Conservation (phyloP, 225 moss, liverwort and hornwort genomes). For the Polytrichum formosum region DNA sequence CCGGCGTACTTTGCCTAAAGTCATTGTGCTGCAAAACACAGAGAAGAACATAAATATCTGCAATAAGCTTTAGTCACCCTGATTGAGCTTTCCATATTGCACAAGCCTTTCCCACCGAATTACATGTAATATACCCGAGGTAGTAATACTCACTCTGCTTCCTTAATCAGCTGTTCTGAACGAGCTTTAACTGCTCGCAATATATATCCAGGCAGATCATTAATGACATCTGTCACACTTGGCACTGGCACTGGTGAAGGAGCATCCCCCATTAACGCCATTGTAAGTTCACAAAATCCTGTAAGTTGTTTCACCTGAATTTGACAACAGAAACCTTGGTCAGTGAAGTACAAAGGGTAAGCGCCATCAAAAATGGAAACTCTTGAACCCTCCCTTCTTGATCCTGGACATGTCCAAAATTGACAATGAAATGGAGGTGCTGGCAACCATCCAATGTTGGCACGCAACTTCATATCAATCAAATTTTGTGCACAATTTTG, state of each 20-base stretch:
- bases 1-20: conserved; percentile 32
- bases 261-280: neutral
- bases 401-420: too few relatives aligned
- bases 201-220: conserved; percentile 30
- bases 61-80: neutral
- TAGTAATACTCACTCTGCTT: conserved; percentile 30
- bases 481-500: too few relatives aligned
- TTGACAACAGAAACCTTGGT: too few relatives aligned
- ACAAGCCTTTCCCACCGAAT: neutral
- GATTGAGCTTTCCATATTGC: neutral
- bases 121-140: neutral
- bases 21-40: conserved; percentile 40
- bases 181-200: conserved; percentile 36
- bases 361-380: too few relatives aligned
- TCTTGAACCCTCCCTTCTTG: too few relatives aligned
- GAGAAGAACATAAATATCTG: conserved; percentile 5
- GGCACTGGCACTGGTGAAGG: conserved; percentile 12
- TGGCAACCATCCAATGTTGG: too few relatives aligned
- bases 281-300: neutral
- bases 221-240: conserved; percentile 26
- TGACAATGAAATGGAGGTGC: too few relatives aligned
- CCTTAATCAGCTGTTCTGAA: conserved; percentile 19
- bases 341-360: too few relatives aligned
- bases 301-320: too few relatives aligned
- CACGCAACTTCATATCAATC: too few relatives aligned